Evolutionary conservation across 192 early-diverging fungal genomes (phyloP).

Genomic region (Backusella liffmaniae): DNA sequence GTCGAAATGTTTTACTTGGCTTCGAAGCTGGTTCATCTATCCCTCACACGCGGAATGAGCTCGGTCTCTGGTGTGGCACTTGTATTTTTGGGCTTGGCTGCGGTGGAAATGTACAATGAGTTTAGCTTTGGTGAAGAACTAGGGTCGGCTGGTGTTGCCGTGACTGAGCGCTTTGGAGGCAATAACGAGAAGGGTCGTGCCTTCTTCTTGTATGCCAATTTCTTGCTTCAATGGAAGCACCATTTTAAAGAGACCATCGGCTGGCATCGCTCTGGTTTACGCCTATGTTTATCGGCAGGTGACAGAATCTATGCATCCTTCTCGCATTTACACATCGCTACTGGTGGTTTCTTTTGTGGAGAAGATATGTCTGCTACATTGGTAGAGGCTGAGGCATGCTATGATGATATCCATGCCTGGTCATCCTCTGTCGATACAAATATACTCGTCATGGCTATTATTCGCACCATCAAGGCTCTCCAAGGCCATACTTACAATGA

Average conservation of each 20-base stretch:
- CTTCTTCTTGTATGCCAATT: slow-evolving; percentile 17
- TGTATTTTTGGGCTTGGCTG: slow-evolving; percentile 21
- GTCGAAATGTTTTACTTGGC: slow-evolving; percentile 27
- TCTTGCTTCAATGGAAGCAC: slow-evolving; percentile 27
- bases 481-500: slow-evolving; percentile 27
- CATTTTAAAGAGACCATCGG: slow-evolving; percentile 16
- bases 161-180: slow-evolving; percentile 14
- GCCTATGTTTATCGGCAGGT: slow-evolving; percentile 13
- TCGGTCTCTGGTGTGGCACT: slow-evolving; percentile 23
- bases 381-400: slow-evolving; percentile 19
- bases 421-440: slow-evolving; percentile 24
- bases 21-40: slow-evolving; percentile 19
- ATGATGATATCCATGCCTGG: slow-evolving; percentile 27
- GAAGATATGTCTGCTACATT: slow-evolving; percentile 14
- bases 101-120: slow-evolving; percentile 22
- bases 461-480: slow-evolving; percentile 28
- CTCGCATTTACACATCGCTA: slow-evolving; percentile 21
- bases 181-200: slow-evolving; percentile 27
- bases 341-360: not conserved
- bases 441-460: slow-evolving; percentile 25
- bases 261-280: not conserved
- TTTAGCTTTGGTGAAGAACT: slow-evolving; percentile 25
- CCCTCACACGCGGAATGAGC: slow-evolving; percentile 21
- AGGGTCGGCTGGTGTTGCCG: slow-evolving; percentile 21
- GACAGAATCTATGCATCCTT: slow-evolving; percentile 35